A percentile compares a stretch with the other conserved stretches of the same genome.
These are phyloP conservation scores for Viridothelium virens DNA, from an alignment of 495 filamentous ascomycete species.

Conservation along the genomic window DNA sequence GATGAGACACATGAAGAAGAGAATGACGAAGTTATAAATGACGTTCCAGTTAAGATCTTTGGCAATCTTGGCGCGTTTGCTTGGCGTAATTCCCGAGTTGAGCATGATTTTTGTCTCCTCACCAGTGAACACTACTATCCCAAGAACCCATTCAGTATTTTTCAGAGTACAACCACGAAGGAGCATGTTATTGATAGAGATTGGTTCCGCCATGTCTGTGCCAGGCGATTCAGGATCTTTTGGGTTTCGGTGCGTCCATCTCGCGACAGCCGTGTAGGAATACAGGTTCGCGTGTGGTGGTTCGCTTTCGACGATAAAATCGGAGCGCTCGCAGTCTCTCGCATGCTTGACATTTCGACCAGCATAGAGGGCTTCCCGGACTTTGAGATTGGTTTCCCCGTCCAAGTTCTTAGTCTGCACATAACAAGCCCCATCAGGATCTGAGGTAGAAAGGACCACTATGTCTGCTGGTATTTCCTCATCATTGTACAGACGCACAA, in stretches of 20 bases:
- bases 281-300: slow-evolving; percentile 88
- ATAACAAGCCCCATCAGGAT: slow-evolving; percentile 90
- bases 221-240: slow-evolving; percentile 51
- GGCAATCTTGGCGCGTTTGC: slow-evolving; percentile 82
- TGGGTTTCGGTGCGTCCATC: slow-evolving; percentile 71
- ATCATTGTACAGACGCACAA: slow-evolving; percentile 91
- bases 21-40: slow-evolving; percentile 88
- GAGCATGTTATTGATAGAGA: slow-evolving; percentile 89
- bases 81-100: slow-evolving; percentile 95
- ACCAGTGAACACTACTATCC: slow-evolving; percentile 93
- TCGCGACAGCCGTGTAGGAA: slow-evolving; percentile 79
- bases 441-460: slow-evolving; percentile 91
- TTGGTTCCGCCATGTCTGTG: slow-evolving; percentile 79
- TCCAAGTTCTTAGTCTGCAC: slow-evolving; percentile 98
- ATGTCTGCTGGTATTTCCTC: slow-evolving; percentile 94
- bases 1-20: slow-evolving; percentile 84
- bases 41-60: slow-evolving; percentile 96
- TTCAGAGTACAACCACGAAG: slow-evolving; percentile 86
- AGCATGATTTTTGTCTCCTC: slow-evolving; percentile 99
- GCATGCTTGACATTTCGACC: slow-evolving; percentile 80
- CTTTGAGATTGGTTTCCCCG: slow-evolving; percentile 96
- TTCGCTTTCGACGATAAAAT: slow-evolving; percentile 88
- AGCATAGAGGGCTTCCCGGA: slow-evolving; percentile 82
- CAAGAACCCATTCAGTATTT: slow-evolving; percentile 95
- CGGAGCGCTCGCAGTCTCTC: slow-evolving; percentile 77